These are phyloP conservation scores for Rhodamnia argentea DNA, from an alignment of 345 rosid genomes.

Conservation along the genomic window DNA sequence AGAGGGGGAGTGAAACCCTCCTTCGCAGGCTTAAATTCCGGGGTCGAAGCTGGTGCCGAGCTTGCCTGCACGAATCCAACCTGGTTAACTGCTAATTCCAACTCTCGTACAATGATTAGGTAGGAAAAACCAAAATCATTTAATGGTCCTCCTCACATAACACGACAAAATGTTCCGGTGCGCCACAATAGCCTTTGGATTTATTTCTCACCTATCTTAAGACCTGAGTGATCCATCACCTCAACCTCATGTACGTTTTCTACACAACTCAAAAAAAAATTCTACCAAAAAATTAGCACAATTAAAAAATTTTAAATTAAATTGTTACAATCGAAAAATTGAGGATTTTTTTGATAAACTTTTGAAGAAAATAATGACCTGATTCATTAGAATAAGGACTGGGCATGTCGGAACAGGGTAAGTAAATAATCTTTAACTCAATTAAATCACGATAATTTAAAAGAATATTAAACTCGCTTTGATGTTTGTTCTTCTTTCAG, in stretches of 20 bases:
- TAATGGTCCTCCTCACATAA: neutral
- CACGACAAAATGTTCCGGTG: neutral
- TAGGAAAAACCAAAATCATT: neutral
- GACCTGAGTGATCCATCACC: neutral
- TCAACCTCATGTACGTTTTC: neutral
- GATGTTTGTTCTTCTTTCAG: neutral
- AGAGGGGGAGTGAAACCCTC: neutral
- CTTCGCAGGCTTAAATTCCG: neutral
- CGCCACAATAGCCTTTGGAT: neutral
- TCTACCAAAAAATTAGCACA: neutral
- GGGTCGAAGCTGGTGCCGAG: neutral
- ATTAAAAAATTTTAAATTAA: neutral
- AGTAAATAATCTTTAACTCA: neutral
- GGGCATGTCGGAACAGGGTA: neutral
- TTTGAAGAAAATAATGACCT: too few relatives aligned
- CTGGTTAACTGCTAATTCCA: neutral
- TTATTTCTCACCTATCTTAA: neutral
- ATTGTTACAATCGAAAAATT: too few relatives aligned
- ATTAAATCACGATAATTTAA: neutral
- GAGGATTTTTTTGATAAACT: neutral
- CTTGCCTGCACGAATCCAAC: neutral
- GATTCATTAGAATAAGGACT: neutral
- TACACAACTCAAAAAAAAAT: too few relatives aligned
- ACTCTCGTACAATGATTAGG: neutral
- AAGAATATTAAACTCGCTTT: neutral